Evolutionary conservation across 768 basidiomycete genomes (phyloP).

Genomic region (Exidia glandulosa): DNA sequence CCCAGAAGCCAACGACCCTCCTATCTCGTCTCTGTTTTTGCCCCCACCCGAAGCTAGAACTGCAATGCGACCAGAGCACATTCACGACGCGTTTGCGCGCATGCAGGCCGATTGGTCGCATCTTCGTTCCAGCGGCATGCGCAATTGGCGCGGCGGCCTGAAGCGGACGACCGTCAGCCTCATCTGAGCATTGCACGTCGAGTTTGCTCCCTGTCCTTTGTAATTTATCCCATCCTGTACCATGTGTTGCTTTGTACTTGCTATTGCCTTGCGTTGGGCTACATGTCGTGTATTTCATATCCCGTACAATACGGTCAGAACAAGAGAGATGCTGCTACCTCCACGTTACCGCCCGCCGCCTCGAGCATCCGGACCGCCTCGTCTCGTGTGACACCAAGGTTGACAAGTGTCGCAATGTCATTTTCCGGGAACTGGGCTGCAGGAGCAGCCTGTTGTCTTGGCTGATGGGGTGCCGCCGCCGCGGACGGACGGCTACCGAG

Average conservation of each 20-base stretch:
- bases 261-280: background rate
- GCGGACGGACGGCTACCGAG: constrained; percentile 30
- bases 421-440: constrained; percentile 40
- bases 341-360: constrained; percentile 76
- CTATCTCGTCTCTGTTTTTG: constrained; percentile 65
- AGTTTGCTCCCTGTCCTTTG: too few relatives aligned
- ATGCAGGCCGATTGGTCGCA: constrained; percentile 85
- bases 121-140: constrained; percentile 72
- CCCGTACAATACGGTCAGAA: constrained; percentile 32
- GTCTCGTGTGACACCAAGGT: constrained; percentile 67
- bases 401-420: constrained; percentile 54
- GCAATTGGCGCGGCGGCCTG: constrained; percentile 82
- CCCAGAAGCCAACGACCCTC: constrained; percentile 49
- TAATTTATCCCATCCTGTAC: too few relatives aligned
- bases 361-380: constrained; percentile 66
- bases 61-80: constrained; percentile 71
- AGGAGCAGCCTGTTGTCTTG: constrained; percentile 15
- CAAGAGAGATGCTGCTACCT: constrained; percentile 77
- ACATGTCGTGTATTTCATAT: background rate
- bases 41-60: constrained; percentile 74
- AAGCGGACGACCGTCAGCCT: constrained; percentile 69
- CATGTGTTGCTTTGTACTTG: background rate
- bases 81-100: constrained; percentile 80
- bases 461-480: constrained; percentile 12
- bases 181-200: constrained; percentile 37